These are phyloP conservation scores for Scedosporium apiospermum DNA, from an alignment of 2,329 filamentous ascomycete genomes.

Conservation along the genomic window DNA sequence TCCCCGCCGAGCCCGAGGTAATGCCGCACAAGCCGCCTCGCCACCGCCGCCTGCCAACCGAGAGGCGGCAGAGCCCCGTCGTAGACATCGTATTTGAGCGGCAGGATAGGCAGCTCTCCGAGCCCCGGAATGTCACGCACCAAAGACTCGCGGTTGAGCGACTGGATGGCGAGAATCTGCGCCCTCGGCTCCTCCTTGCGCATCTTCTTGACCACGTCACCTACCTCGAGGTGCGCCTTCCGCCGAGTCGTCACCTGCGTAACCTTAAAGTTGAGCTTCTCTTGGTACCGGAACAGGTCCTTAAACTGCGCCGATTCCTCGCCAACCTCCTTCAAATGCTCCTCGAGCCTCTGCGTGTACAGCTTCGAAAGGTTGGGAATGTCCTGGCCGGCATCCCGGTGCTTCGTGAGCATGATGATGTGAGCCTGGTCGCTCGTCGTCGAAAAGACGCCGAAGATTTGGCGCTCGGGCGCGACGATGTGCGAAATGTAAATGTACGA, in stretches of 20 bases:
- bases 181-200: conserved; percentile 74
- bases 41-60: conserved; percentile 86
- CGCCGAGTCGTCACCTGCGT: conserved; percentile 81
- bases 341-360: conserved; percentile 66
- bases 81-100: conserved; percentile 69
- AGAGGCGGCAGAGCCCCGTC: conserved; percentile 85
- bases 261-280: conserved; percentile 74
- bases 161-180: conserved; percentile 81
- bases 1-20: conserved; percentile 90
- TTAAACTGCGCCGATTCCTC: conserved; percentile 53
- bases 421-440: conserved; percentile 71
- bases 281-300: conserved; percentile 77
- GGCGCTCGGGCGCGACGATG: conserved; percentile 78
- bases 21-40: conserved; percentile 75
- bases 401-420: conserved; percentile 78
- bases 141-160: conserved; percentile 70
- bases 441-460: conserved; percentile 91
- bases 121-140: conserved; percentile 78
- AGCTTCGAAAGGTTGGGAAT: conserved; percentile 86
- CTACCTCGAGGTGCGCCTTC: conserved; percentile 80
- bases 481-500: conserved; percentile 91
- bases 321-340: conserved; percentile 54
- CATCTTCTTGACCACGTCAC: conserved; percentile 83
- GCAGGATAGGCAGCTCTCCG: conserved; percentile 74
- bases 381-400: conserved; percentile 66